Conservation (phyloP, 441 rosid genomes). For the Populus hybrid region DNA sequence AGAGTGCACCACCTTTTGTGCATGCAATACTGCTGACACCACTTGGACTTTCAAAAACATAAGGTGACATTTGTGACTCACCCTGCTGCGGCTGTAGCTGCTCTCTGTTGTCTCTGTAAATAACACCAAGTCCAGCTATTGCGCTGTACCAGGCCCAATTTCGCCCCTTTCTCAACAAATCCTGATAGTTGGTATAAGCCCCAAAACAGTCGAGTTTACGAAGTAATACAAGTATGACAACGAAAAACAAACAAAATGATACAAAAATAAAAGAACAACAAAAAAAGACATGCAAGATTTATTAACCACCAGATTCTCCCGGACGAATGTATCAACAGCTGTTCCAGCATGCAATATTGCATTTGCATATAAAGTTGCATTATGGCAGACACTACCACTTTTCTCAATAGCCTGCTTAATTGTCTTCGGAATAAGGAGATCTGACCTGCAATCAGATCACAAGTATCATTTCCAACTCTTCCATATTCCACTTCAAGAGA, state of each 20-base stretch:
- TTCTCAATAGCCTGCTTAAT: slow-evolving; percentile 95
- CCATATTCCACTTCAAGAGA: too few species aligned
- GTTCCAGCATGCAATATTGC: slow-evolving; percentile 99
- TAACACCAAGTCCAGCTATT: slow-evolving; percentile 92
- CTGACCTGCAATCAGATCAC: slow-evolving; percentile 51
- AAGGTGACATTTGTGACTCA: slow-evolving; percentile 92
- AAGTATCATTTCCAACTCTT: not conserved
- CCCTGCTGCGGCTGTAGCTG: slow-evolving; percentile 55
- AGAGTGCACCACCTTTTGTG: slow-evolving; percentile 92
- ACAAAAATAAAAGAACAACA: not conserved
- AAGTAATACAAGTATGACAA: not conserved
- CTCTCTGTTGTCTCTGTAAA: slow-evolving; percentile 64
- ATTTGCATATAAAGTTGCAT: slow-evolving; percentile 94
- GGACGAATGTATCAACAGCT: slow-evolving; percentile 88
- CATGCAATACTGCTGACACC: slow-evolving; percentile 74
- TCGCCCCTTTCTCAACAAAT: slow-evolving; percentile 96
- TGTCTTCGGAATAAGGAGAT: slow-evolving; percentile 84
- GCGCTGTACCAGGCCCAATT: slow-evolving; percentile 99
- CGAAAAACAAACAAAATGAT: not conserved
- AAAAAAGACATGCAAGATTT: slow-evolving; percentile 6
- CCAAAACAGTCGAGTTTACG: slow-evolving; percentile 5
- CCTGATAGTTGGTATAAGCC: slow-evolving; percentile 45
- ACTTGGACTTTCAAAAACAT: slow-evolving; percentile 87
- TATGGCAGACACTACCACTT: slow-evolving; percentile 95
- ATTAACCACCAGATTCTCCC: slow-evolving; percentile 78